A percentile compares a stretch with the other conserved stretches of the same genome.
These are phyloP conservation scores for Parathielavia appendiculata DNA, from an alignment of 495 filamentous ascomycete species.

Conservation along the genomic window DNA sequence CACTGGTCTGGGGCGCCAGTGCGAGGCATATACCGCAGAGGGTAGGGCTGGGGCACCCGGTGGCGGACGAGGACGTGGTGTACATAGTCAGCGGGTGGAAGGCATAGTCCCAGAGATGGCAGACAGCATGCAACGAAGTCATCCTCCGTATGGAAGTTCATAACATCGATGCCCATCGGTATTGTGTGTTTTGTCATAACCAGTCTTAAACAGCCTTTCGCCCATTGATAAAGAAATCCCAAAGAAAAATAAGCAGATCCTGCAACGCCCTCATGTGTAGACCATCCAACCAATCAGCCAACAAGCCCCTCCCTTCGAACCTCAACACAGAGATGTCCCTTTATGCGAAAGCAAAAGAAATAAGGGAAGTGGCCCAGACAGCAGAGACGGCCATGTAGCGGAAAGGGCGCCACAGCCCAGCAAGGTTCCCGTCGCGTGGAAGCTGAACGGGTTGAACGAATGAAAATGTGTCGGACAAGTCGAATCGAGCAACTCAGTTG, in stretches of 20 bases:
- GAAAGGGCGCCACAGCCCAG: background rate
- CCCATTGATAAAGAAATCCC: background rate
- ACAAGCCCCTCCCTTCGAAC: background rate
- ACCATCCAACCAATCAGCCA: conserved; percentile 9
- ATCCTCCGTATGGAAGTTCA: background rate
- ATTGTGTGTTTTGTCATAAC: conserved; percentile 10
- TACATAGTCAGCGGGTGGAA: conserved; percentile 83
- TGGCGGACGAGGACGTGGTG: conserved; percentile 95
- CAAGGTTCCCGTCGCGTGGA: background rate
- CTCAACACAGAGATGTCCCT: background rate
- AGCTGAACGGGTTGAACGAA: too few species aligned
- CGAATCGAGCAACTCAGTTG: conserved; percentile 3
- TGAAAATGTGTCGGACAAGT: too few species aligned
- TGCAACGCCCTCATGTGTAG: conserved; percentile 11
- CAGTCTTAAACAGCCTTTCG: conserved; percentile 3
- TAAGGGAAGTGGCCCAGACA: background rate
- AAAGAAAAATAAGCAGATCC: conserved; percentile 1
- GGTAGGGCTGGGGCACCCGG: conserved; percentile 79
- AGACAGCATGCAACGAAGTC: background rate
- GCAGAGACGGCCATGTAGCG: background rate
- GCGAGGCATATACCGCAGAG: conserved; percentile 92
- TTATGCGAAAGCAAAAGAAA: conserved; percentile 7
- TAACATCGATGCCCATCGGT: background rate
- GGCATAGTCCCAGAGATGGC: conserved; percentile 33
- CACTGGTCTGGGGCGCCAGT: conserved; percentile 94